These are phyloP conservation scores for Eremomyces bilateralis DNA, from an alignment of 495 filamentous ascomycete species.

Conservation along the genomic window DNA sequence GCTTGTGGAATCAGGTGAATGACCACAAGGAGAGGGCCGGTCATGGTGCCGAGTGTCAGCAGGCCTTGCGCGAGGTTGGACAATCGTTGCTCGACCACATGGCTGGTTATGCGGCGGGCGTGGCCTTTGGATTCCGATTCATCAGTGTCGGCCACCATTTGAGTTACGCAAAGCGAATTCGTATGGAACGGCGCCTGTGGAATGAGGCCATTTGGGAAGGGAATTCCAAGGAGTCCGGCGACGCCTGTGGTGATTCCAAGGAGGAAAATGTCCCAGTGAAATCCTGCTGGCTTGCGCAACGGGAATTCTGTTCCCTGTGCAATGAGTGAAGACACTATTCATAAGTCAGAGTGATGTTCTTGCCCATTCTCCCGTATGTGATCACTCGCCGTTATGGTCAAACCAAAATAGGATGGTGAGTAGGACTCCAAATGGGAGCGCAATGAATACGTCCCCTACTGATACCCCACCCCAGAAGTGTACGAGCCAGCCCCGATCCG, in stretches of 20 bases:
- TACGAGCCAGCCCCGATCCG: slow-evolving; percentile 61
- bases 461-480: slow-evolving; percentile 60
- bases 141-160: slow-evolving; percentile 18
- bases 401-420: slow-evolving; percentile 84
- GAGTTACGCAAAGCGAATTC: slow-evolving; percentile 31
- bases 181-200: slow-evolving; percentile 86
- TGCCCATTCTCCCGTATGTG: slow-evolving; percentile 8
- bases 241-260: slow-evolving; percentile 73
- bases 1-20: slow-evolving; percentile 72
- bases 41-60: slow-evolving; percentile 70
- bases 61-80: slow-evolving; percentile 75
- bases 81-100: slow-evolving; percentile 74
- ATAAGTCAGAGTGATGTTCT: slow-evolving; percentile 3
- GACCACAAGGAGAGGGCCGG: slow-evolving; percentile 60
- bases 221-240: slow-evolving; percentile 66
- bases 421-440: slow-evolving; percentile 70
- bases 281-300: slow-evolving; percentile 54
- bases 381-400: slow-evolving; percentile 34
- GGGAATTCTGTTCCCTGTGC: slow-evolving; percentile 88
- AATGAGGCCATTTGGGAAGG: slow-evolving; percentile 70
- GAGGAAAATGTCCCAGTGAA: slow-evolving; percentile 34
- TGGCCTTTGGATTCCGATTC: slow-evolving; percentile 35
- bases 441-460: slow-evolving; percentile 58
- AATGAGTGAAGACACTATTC: slow-evolving; percentile 52
- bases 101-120: slow-evolving; percentile 31